A percentile compares a stretch with the other conserved stretches of the same genome.
Evolutionary conservation across 345 rosid species (phyloP).

Genomic region (Combretum micranthum): DNA sequence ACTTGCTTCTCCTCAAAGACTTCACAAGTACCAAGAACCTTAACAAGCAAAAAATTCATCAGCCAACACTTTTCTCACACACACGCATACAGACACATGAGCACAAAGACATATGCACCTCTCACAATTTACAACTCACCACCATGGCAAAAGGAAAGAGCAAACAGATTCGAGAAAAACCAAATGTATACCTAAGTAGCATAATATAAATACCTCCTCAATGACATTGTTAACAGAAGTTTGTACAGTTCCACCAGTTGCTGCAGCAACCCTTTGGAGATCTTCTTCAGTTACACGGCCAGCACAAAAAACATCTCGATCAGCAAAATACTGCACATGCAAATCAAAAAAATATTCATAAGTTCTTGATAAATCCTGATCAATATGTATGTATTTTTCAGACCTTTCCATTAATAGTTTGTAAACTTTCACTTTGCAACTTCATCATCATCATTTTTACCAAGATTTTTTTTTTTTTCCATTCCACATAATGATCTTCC

Average conservation of each 20-base stretch:
- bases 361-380: too few relatives aligned
- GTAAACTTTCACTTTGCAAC: too few relatives aligned
- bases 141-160: conserved; percentile 4
- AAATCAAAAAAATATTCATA: conserved; percentile 7
- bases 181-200: neutral
- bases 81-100: too few relatives aligned
- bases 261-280: conserved; percentile 90
- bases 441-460: too few relatives aligned
- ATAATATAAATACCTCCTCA: conserved; percentile 48
- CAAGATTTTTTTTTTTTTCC: too few relatives aligned
- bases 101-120: too few relatives aligned
- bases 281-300: conserved; percentile 99
- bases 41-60: conserved; percentile 15
- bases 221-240: conserved; percentile 92
- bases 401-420: too few relatives aligned
- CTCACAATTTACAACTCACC: too few relatives aligned
- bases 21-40: conserved; percentile 98
- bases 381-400: too few relatives aligned
- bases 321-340: conserved; percentile 82
- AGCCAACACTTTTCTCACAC: neutral
- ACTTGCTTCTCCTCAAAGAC: conserved; percentile 94
- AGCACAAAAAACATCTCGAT: conserved; percentile 97
- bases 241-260: conserved; percentile 93
- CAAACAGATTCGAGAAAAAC: neutral
- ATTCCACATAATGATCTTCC: too few relatives aligned